Conservation (phyloP, 73 alveolate genomes). For the Paramecium bursaria region DNA sequence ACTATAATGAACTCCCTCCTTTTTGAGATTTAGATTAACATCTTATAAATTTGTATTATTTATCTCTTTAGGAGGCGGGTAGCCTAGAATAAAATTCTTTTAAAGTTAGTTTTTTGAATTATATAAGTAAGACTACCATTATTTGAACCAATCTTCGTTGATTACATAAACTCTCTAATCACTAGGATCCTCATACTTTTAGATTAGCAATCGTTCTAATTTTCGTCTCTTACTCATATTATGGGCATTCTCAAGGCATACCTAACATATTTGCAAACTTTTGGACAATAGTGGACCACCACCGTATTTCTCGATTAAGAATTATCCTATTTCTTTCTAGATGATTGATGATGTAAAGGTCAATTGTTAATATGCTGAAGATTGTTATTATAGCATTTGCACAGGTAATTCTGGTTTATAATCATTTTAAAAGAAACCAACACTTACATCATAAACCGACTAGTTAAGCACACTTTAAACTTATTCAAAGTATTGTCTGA, state of each 20-base stretch:
- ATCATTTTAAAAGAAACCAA: neutral
- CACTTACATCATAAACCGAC: neutral
- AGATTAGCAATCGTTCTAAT: constrained; percentile 25
- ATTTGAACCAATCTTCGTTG: constrained; percentile 45
- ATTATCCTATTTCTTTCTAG: constrained; percentile 19
- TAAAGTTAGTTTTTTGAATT: constrained; percentile 16
- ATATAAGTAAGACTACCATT: constrained; percentile 44
- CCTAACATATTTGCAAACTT: constrained; percentile 17
- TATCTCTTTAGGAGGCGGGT: constrained; percentile 42
- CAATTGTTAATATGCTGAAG: constrained; percentile 24
- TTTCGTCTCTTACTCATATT: constrained; percentile 55
- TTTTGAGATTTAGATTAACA: constrained; percentile 4
- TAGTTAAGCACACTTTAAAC: neutral
- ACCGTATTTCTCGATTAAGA: constrained; percentile 48
- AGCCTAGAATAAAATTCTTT: constrained; percentile 24
- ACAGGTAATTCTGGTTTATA: neutral
- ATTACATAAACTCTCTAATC: neutral
- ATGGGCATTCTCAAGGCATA: constrained; percentile 34
- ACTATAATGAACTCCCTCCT: constrained; percentile 17
- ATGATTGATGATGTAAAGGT: neutral
- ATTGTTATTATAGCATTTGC: neutral
- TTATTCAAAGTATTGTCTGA: constrained; percentile 26
- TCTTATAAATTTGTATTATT: constrained; percentile 1
- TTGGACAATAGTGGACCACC: constrained; percentile 44
- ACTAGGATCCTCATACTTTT: constrained; percentile 11